Conservation (phyloP, 441 rosid genomes). For the Pelargonium cotyledonis region DNA sequence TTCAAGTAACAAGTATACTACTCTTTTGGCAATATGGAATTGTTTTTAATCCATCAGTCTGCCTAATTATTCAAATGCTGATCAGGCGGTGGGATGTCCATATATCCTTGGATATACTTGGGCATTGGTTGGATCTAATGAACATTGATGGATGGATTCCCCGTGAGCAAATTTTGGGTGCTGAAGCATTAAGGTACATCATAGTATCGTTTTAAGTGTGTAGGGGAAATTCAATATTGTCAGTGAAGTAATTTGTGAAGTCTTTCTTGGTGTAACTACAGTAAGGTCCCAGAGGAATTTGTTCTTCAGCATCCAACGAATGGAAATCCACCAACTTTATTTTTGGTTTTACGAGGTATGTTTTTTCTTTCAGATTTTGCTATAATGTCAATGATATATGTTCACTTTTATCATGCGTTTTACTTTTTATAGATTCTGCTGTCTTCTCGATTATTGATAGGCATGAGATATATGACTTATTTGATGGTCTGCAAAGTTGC, state of each 20-base stretch:
- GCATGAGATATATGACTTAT: no score
- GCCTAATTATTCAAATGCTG: constrained; percentile 24
- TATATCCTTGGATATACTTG: constrained; percentile 71
- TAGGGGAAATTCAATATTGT: constrained; percentile 16
- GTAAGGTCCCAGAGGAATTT: constrained; percentile 90
- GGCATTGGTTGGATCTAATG: constrained; percentile 88
- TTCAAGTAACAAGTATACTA: constrained; percentile 5
- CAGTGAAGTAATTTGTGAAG: constrained; percentile 19
- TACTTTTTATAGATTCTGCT: background rate
- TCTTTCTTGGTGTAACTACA: constrained; percentile 41
- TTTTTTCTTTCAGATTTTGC: constrained; percentile 9
- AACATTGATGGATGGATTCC: constrained; percentile 96
- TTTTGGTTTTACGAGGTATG: constrained; percentile 83
- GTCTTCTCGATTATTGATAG: no score
- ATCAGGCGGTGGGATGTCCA: constrained; percentile 76
- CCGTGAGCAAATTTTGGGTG: constrained; percentile 86
- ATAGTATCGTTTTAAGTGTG: constrained; percentile 14
- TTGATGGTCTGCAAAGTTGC: background rate
- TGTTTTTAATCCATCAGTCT: constrained; percentile 16
- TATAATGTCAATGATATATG: background rate
- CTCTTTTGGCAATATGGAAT: constrained; percentile 18
- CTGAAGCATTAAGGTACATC: constrained; percentile 85
- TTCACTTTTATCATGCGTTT: constrained; percentile 8
- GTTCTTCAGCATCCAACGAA: constrained; percentile 80
- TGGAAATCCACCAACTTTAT: constrained; percentile 94